phyloP scores from a whole-genome alignment of 2,329 filamentous ascomycete genomes.

The Aspergillus pseudoviridinutans region DNA sequence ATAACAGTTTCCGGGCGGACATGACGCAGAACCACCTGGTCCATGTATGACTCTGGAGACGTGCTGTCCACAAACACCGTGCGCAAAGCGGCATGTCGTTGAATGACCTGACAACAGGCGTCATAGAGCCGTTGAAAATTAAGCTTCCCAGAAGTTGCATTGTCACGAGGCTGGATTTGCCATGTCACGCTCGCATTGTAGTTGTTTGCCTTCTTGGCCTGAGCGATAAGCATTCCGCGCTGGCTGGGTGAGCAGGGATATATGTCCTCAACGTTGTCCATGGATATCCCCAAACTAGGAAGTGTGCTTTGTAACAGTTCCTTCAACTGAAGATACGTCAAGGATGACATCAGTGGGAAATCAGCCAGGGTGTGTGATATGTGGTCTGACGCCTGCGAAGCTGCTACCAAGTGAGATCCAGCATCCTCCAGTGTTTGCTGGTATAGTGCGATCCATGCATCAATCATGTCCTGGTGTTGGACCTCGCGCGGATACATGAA shows the following conservation, averaged over 20 bases:
- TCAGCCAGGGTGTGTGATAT: constrained; percentile 10
- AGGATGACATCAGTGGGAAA: constrained; percentile 3
- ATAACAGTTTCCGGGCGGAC: not conserved
- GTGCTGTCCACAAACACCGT: not conserved
- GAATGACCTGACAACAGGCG: not conserved
- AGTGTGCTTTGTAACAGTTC: not conserved
- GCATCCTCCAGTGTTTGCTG: constrained; percentile 2
- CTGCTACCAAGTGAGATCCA: not conserved
- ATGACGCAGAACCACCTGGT: not conserved
- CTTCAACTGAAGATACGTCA: not conserved
- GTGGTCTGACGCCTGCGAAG: constrained; percentile 1
- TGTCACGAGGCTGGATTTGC: not conserved
- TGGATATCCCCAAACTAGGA: not conserved
- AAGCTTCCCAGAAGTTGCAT: not conserved
- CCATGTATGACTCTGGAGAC: not conserved
- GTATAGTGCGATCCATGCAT: constrained; percentile 8
- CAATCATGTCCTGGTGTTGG: constrained; percentile 8
- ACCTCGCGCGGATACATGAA: constrained; percentile 11
- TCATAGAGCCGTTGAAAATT: not conserved
- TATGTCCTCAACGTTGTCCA: constrained; percentile 26
- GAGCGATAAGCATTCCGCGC: constrained; percentile 30
- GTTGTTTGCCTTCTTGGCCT: not conserved
- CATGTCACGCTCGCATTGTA: not conserved
- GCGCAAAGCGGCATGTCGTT: not conserved
- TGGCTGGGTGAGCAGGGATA: constrained; percentile 38